Evolutionary conservation across 441 rosid species (phyloP).

Genomic region (Brassica hybrid): DNA sequence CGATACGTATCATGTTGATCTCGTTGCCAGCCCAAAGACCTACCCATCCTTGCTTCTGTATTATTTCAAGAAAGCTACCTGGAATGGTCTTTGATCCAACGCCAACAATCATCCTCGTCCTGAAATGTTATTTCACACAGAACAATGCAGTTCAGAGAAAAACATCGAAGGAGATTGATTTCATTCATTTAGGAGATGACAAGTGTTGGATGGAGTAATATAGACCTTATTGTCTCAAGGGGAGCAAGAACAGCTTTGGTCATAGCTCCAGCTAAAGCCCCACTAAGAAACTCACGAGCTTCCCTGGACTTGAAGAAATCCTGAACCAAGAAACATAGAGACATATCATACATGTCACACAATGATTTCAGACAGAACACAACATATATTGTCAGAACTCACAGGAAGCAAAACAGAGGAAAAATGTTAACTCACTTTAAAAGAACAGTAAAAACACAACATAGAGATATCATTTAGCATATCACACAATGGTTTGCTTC

Average conservation of each 20-base stretch:
- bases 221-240: conserved; percentile 92
- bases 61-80: too few species aligned
- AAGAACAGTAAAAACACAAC: conserved; percentile 8
- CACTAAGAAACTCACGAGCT: conserved; percentile 90
- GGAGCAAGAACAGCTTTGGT: conserved; percentile 99
- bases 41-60: too few species aligned
- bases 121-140: too few species aligned
- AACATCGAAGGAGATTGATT: not conserved
- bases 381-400: conserved; percentile 12
- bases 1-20: too few species aligned
- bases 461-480: too few species aligned
- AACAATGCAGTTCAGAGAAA: too few species aligned
- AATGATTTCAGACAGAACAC: conserved; percentile 11
- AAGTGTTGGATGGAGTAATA: not conserved
- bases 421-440: conserved; percentile 46
- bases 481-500: too few species aligned
- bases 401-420: not conserved
- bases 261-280: conserved; percentile 98
- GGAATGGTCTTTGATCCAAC: too few species aligned
- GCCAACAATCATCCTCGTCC: too few species aligned
- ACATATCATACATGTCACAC: not conserved
- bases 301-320: conserved; percentile 72
- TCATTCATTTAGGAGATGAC: not conserved
- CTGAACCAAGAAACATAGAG: conserved; percentile 42
- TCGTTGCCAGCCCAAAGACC: too few species aligned